A percentile compares a stretch with the other conserved stretches of the same genome.
phyloP scores from a whole-genome alignment of 108 stramenopile species.

The Skeletonema grethae region DNA sequence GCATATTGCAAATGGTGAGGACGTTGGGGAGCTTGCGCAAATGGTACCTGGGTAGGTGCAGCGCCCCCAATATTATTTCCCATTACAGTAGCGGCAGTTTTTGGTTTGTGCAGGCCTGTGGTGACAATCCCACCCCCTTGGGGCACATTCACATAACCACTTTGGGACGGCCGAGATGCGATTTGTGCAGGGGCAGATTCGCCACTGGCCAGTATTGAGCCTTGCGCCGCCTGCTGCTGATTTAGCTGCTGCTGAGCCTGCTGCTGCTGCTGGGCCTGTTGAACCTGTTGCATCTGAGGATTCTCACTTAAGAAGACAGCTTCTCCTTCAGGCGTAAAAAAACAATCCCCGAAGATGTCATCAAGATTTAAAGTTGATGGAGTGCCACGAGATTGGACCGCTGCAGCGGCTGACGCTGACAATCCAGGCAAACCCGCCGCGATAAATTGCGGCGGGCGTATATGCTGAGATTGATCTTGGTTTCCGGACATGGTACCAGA shows the following conservation, averaged over 20 bases:
- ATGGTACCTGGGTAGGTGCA: conserved; percentile 55
- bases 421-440: conserved; percentile 36
- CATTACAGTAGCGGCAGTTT: conserved; percentile 62
- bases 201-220: conserved; percentile 30
- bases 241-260: conserved; percentile 43
- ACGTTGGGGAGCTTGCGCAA: conserved; percentile 73
- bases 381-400: conserved; percentile 72
- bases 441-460: conserved; percentile 47
- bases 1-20: conserved; percentile 87
- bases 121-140: conserved; percentile 76
- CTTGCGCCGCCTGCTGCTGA: conserved; percentile 33
- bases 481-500: conserved; percentile 36
- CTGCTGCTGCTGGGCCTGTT: conserved; percentile 52
- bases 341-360: conserved; percentile 91
- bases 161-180: conserved; percentile 32
- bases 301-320: conserved; percentile 81
- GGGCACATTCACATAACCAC: conserved; percentile 57
- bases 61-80: conserved; percentile 42
- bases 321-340: conserved; percentile 89
- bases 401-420: conserved; percentile 29
- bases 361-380: conserved; percentile 84
- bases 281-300: conserved; percentile 39
- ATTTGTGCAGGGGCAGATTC: conserved; percentile 35
- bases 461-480: conserved; percentile 28
- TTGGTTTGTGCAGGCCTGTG: conserved; percentile 65